phyloP scores from a whole-genome alignment of 2,329 filamentous ascomycete species.

The Waltergamsia citrina region DNA sequence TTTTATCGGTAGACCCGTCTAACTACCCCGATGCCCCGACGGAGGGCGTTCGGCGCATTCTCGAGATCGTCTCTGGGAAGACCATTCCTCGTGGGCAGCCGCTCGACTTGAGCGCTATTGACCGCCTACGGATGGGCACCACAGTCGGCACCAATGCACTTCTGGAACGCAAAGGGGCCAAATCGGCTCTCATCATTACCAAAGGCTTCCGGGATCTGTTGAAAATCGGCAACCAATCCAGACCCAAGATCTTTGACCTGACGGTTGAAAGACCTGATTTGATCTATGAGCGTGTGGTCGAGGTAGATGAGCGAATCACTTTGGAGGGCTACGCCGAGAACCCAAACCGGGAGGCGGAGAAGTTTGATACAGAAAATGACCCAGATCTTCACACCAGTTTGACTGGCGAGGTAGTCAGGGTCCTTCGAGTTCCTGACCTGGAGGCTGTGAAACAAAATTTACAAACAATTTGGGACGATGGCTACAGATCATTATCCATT shows the following conservation, averaged over 20 bases:
- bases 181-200: slow-evolving; percentile 60
- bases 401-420: slow-evolving; percentile 58
- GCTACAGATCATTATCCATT: slow-evolving; percentile 43
- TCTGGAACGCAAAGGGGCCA: slow-evolving; percentile 65
- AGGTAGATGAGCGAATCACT: slow-evolving; percentile 67
- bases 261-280: slow-evolving; percentile 59
- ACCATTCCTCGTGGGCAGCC: slow-evolving; percentile 21
- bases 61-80: slow-evolving; percentile 20
- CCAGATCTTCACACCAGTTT: slow-evolving; percentile 57
- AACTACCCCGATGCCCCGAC: slow-evolving; percentile 68
- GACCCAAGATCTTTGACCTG: slow-evolving; percentile 65
- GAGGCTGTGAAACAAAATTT: slow-evolving; percentile 45
- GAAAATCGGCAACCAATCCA: slow-evolving; percentile 63
- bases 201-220: slow-evolving; percentile 66
- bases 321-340: slow-evolving; percentile 69
- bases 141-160: slow-evolving; percentile 71
- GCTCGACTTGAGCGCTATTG: slow-evolving; percentile 26
- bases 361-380: slow-evolving; percentile 23
- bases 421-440: slow-evolving; percentile 50
- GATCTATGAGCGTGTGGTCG: slow-evolving; percentile 59
- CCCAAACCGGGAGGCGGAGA: slow-evolving; percentile 43
- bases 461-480: slow-evolving; percentile 47
- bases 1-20: slow-evolving; percentile 60
- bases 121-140: slow-evolving; percentile 49
- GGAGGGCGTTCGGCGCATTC: slow-evolving; percentile 54